Evolutionary conservation across 75 land plant species (phyloP).

Genomic region (Pinus taeda): DNA sequence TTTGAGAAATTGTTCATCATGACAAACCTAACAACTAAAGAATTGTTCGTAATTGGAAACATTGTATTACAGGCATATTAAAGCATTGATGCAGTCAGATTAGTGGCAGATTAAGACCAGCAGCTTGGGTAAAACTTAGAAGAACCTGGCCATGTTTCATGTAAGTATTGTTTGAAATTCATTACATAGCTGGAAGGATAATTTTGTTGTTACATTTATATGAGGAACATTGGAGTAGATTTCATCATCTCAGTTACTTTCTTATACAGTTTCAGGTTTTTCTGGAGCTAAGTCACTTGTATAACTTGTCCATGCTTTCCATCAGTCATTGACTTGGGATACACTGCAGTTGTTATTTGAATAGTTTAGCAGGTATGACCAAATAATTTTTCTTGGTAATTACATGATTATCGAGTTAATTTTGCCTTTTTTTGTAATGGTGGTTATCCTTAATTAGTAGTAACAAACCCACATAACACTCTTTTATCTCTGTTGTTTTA

Average conservation of each 20-base stretch:
- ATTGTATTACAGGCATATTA: neutral
- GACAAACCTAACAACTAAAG: neutral
- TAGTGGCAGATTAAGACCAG: neutral
- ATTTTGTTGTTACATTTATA: neutral
- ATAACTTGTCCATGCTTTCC: slow-evolving; percentile 2
- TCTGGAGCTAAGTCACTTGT: neutral
- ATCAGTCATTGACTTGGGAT: neutral
- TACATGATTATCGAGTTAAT: no score
- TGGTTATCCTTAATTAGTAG: slow-evolving; percentile 1
- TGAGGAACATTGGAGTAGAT: neutral
- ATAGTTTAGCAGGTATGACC: neutral
- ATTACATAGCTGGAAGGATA: neutral
- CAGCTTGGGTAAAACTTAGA: neutral
- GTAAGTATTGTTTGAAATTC: neutral
- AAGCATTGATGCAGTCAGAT: neutral
- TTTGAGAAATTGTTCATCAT: neutral
- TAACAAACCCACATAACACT: neutral
- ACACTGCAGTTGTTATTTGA: neutral
- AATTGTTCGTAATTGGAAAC: neutral
- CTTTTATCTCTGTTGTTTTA: neutral
- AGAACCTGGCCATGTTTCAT: neutral
- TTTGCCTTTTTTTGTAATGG: neutral
- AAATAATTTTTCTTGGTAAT: neutral
- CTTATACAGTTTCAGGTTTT: neutral
- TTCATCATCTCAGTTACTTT: neutral